Evolutionary conservation across 2,329 filamentous ascomycete genomes (phyloP).

Genomic region (Phaeoacremonium minimum): DNA sequence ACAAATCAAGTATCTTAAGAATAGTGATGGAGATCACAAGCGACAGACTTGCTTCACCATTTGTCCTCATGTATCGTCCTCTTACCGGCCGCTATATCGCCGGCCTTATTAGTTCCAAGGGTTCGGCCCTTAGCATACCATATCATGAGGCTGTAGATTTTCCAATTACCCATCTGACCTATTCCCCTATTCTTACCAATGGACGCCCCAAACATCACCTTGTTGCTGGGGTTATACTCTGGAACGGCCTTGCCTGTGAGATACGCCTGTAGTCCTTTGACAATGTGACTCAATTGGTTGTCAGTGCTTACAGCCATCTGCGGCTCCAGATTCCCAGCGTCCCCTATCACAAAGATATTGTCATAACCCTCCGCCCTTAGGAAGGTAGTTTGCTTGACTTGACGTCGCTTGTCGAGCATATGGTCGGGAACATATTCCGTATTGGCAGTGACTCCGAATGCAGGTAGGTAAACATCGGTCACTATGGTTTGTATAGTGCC

Average conservation of each 20-base stretch:
- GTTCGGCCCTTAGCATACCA: conserved; percentile 15
- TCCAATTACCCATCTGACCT: conserved; percentile 18
- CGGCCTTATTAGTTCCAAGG: conserved; percentile 15
- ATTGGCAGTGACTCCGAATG: conserved; percentile 40
- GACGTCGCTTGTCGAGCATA: conserved; percentile 18
- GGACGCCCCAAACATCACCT: conserved; percentile 13
- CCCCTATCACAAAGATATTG: conserved; percentile 22
- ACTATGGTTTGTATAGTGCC: conserved; percentile 30
- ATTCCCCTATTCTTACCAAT: conserved; percentile 18
- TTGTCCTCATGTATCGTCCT: conserved; percentile 10
- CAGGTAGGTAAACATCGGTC: conserved; percentile 41
- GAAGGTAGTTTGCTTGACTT: conserved; percentile 14
- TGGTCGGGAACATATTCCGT: conserved; percentile 21
- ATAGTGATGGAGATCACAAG: no score
- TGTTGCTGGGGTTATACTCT: conserved; percentile 11
- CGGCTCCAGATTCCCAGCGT: conserved; percentile 19
- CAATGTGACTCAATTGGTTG: conserved; percentile 15
- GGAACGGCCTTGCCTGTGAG: conserved; percentile 8
- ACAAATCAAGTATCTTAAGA: no score
- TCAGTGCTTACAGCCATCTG: conserved; percentile 14
- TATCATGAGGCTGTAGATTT: conserved; percentile 14
- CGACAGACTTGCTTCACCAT: no score
- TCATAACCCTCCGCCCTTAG: conserved; percentile 19
- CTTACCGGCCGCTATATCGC: conserved; percentile 9
- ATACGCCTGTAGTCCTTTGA: conserved; percentile 14